Conservation (phyloP, 2,329 filamentous ascomycete species). For the Fusarium temperatum region DNA sequence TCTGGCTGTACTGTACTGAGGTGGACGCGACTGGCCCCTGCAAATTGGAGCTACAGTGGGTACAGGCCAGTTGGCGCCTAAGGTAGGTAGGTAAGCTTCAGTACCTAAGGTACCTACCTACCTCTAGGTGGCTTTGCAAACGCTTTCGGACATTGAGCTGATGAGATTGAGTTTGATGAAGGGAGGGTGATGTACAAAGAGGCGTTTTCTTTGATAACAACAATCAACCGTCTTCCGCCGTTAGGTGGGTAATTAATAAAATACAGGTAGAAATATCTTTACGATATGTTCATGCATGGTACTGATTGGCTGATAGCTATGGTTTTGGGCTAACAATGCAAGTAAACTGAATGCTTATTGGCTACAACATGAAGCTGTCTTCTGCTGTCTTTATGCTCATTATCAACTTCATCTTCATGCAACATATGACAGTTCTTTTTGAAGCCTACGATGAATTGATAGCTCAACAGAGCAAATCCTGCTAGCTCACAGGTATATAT, state of each 20-base stretch:
- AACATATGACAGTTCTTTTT: neutral
- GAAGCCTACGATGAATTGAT: neutral
- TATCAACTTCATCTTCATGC: neutral
- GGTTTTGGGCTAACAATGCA: neutral
- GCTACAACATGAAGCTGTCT: neutral
- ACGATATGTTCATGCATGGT: neutral
- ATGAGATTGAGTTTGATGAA: neutral
- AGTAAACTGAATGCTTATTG: neutral
- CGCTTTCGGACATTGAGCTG: neutral
- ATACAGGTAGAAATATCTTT: neutral
- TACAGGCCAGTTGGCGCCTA: slow-evolving; percentile 4
- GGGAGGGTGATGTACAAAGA: neutral
- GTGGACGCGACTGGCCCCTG: slow-evolving; percentile 44
- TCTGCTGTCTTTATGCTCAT: neutral
- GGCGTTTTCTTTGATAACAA: neutral
- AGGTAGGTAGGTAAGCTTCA: slow-evolving; percentile 1
- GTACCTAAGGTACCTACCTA: neutral
- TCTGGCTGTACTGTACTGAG: slow-evolving; percentile 21
- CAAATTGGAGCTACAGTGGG: slow-evolving; percentile 32
- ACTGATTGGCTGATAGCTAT: slow-evolving; percentile 2
- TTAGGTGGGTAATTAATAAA: neutral
- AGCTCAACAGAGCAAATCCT: neutral
- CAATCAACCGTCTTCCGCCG: neutral
- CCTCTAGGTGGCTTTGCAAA: neutral
- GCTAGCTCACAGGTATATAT: neutral